Base-by-base conservation (phyloP, 106 monocot genomes). In the Dioscorea dumetorum region DNA sequence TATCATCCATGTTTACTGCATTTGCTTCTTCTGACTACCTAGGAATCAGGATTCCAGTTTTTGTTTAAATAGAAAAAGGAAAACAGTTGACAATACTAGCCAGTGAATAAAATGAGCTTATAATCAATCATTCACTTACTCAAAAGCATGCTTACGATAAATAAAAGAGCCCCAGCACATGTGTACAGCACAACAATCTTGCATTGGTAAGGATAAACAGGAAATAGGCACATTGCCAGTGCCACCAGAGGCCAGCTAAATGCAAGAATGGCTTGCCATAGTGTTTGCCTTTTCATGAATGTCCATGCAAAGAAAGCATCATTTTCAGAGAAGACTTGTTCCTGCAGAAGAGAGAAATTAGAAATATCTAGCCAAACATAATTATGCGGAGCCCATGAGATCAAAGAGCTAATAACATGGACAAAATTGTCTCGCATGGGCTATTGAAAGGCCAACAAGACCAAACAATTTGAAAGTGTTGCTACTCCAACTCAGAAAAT, bases 261-360 rank as follows among this genome's bases (percentile, higher is more conserved):
- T 48, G 97, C 89, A 73, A 97, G 91, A 77, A 97, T 87, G 32
- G 89, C 90, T 67, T 92, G 91, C 91, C 97, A 97, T 67, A 97
- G 63, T 31, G 87, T 82, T 34, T 77, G 67, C 50, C 82, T 92
- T 84, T 90, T 97, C 87, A 97, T 86, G 70, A 92, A 97, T 32
- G 87, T 87, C 92, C 97, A 97, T 24, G 92, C 97, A 79, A 92
- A 97, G 76, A 97, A 97, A 12, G 86, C 89, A 85, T 92, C 97
- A 73, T 83, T 87, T 69, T 92, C 87, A 57, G 86, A 84, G 65
- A 97, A 97, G 18, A 74, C 67, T 97, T 97, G 97, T 61, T 92
- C 97, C 92, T 97, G 83, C 61, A 74, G 12, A 41, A 41, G 41
- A 6, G 6, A 41, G 6, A 6, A 0, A 41, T 41, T 41, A 41